Evolutionary conservation across 306 rosid genomes (phyloP), one percentile per base, ranked within the genome.

Genomic region (Arachis stenosperma): DNA sequence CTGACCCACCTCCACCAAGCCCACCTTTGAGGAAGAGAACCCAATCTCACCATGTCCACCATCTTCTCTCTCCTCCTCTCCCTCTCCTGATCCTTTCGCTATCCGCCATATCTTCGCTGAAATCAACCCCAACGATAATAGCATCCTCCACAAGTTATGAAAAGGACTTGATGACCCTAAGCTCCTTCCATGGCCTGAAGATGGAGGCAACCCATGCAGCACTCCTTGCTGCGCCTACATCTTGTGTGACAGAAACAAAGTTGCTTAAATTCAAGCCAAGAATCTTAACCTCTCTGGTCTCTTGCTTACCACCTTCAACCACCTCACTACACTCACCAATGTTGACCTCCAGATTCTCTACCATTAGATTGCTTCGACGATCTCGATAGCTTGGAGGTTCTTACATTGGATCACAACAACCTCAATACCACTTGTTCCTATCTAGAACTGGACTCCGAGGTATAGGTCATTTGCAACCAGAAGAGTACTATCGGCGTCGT

Each of bases 201-300:
- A 62, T 6, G 79, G 65, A 12, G 79, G 71, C 8, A 95, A 95
- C 87, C 99, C 99, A 3, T 95, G 99, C 30, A 93, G 89, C 5
- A 66, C 36, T 36, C 89, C 27, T 14, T 43, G 2, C 0, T 95
- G 99, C 98, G 56, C 73, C 7, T 82, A 73, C 71, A 82, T 95
- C n/a, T 79, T 42, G 80, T 95, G 99, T 62, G 13, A 66, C 2
- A 88, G 76, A 0, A 8, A 59, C 61, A 81, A 91, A 17, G 93
- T 84, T 13, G 7, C 84, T 11, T 98, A 95, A 83, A 90, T 95
- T 90, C 97, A 95, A 67, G 84, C 90, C 6, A 90, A 90, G 75
- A 67, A 78, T 5, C 6, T 91, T 4, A 90, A 83, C 51, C 78
- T 95, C 55, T 74, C 64, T 1, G 99, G 99, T 7, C 90, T 92